Evolutionary conservation across 768 basidiomycete genomes (phyloP), one percentile per base, ranked within the genome.

Genomic region (Serendipita indica): DNA sequence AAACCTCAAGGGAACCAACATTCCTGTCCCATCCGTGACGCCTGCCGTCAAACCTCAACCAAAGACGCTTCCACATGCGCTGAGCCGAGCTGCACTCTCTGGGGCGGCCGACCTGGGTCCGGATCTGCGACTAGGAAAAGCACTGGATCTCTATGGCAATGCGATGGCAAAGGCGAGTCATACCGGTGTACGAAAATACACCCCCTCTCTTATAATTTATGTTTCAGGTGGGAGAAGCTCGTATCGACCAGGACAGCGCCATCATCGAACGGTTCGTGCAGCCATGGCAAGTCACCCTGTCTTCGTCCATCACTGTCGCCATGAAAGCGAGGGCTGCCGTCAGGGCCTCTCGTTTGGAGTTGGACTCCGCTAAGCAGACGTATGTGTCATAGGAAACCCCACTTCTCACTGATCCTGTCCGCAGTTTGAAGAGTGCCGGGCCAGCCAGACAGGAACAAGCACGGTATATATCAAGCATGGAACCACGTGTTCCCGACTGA

Each of bases 51-150:
- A 74, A 2, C 67, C 73, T 27, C 84, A 84, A 65, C 91, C 92
- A 75, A 98, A 98, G 81, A 98, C 96, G 0, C 84, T 98, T 57
- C 89, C 96, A 0, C 96, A 98, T 65, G 94, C 96, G 0, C 79
- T 98, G 57, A 56, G 84, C 93, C 0, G 81, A n/a, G 27, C 45
- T 25, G 70, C 72, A 10, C 65, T 86, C 30, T 71, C 72, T n/a
- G 62, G 64, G 2, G 72, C 74, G 0, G 68, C 74, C 2, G 74
- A 75, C 27, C 70, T 74, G 3, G 75, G 73, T 25, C 71, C 74
- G 1, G 77, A 80, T 0, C 83, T 88, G 64, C 80, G 83, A 63
- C 78, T 98, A 28, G 85, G 82, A 27, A 81, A 79, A 68, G 87
- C 86, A 0, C 75, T 98, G 37, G 77, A 73, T n/a, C 68, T 81